These are phyloP conservation scores for Alternaria conjuncta DNA, from an alignment of 2,329 filamentous ascomycete species.

Conservation along the genomic window DNA sequence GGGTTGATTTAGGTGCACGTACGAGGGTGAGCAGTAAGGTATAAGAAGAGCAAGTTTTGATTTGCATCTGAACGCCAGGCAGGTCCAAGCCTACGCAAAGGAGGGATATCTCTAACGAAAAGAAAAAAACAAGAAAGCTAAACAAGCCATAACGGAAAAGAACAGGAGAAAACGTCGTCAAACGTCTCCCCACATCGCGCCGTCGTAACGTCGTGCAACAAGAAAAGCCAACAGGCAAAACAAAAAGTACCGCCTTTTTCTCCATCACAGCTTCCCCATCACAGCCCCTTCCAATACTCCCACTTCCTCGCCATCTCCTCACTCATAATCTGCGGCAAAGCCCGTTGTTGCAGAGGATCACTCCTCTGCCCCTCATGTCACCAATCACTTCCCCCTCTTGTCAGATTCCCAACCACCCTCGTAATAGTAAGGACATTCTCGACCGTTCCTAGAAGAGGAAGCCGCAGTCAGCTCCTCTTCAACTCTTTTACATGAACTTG, in stretches of 20 bases:
- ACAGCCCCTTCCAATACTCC: background rate
- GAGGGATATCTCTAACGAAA: conserved; percentile 12
- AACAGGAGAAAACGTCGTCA: background rate
- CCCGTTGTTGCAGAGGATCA: background rate
- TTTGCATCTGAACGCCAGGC: background rate
- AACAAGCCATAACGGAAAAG: background rate
- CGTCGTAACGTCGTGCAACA: background rate
- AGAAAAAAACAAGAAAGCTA: background rate
- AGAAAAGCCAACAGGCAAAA: background rate
- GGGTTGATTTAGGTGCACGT: background rate
- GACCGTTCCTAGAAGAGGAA: conserved; percentile 12
- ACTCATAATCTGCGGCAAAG: background rate
- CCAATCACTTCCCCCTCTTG: background rate
- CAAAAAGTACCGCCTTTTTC: background rate
- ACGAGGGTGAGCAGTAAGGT: background rate
- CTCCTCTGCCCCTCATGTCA: background rate
- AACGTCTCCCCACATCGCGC: background rate
- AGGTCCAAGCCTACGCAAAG: conserved; percentile 1
- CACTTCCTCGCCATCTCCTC: background rate
- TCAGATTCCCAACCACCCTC: conserved; percentile 5
- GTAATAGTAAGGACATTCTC: conserved; percentile 15
- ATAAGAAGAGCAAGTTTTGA: background rate
- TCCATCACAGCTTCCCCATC: background rate
- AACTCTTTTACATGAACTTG: conserved; percentile 53
- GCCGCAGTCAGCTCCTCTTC: conserved; percentile 5